Evolutionary conservation across 805 yeast species (phyloP).

Genomic region (Candida palmyrensis): DNA sequence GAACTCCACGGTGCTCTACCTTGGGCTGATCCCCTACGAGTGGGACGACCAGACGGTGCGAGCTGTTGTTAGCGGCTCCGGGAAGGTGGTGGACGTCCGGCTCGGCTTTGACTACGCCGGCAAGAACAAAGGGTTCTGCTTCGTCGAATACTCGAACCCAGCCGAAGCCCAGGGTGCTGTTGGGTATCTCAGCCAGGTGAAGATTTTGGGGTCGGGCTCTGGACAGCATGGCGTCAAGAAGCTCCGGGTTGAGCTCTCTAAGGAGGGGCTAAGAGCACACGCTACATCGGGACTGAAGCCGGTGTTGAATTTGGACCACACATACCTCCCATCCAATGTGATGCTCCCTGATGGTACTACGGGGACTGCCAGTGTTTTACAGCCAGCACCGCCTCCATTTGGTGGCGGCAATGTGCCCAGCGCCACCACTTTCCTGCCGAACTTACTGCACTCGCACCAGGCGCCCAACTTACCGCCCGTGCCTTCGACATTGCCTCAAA

Average conservation of each 20-base stretch:
- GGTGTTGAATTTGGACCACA: constrained; percentile 39
- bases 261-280: constrained; percentile 47
- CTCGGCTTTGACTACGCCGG: constrained; percentile 55
- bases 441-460: neutral
- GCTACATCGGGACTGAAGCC: constrained; percentile 35
- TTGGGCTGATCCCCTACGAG: constrained; percentile 64
- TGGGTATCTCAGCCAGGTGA: constrained; percentile 37
- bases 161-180: constrained; percentile 50
- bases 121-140: constrained; percentile 62
- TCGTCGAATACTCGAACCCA: constrained; percentile 52
- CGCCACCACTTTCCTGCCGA: neutral
- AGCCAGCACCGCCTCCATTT: constrained; percentile 1
- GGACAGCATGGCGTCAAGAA: constrained; percentile 29
- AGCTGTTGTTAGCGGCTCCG: constrained; percentile 65
- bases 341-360: constrained; percentile 48
- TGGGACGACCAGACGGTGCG: constrained; percentile 65
- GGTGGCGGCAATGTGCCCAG: constrained; percentile 3
- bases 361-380: constrained; percentile 3
- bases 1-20: constrained; percentile 43
- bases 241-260: constrained; percentile 54
- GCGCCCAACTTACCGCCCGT: constrained; percentile 2
- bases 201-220: constrained; percentile 32
- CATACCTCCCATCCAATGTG: constrained; percentile 53
- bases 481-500: constrained; percentile 5
- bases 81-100: constrained; percentile 64